Base-by-base conservation (phyloP, 1,284 basidiomycete genomes). In the Neonothopanus nambi region DNA sequence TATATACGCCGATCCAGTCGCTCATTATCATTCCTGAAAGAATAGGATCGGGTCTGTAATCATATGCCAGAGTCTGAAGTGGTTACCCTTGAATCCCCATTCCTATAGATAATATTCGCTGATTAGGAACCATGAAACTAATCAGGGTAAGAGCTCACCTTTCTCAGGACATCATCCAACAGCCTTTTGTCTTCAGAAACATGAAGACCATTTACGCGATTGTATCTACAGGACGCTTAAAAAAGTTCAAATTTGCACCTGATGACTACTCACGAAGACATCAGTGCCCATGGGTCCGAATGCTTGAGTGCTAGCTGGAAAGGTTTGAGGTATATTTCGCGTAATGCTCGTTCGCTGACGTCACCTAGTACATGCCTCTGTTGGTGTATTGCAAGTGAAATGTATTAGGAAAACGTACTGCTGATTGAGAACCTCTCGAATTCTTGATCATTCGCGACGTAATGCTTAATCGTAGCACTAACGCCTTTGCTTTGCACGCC, bases 1-100 rank as follows among this genome's bases (percentile, higher is more conserved):
- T 77, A 61, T 81, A 82, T 1, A 76, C 74, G 1, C 81, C 81
- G 48, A 64, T 71, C 80, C 80, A 82, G 59, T 82, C 80, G 39
- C 76, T 79, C 70, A 78, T 77, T 26, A 79, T 62, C 58, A 70
- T 62, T 13, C 72, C 71, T 70, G 48, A n/a, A 48, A 28, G 30
- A 33, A 33, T 8, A 33, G 30, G 15, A 41, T 20, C 12, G 15
- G 5, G 0, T n/a, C 17, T 23, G 26, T 5, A 0, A 6, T 21
- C n/a, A n/a, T 20, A 37, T 9, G 17, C 1, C 18, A 18, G 9
- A 6, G 15, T 17, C 26, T 17, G 9, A 9, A 39, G 13, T 20
- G 43, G 23, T 6, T 46, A 68, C 72, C 73, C 60, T 77, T 59
- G 56, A 63, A 81, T 0, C 70, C 71, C 73, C 73, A 75, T 72